Percentiles rank a stretch among this genome's conserved stretches.
phyloP scores from a whole-genome alignment of 345 rosid genomes.

The Populus ilicifolia region DNA sequence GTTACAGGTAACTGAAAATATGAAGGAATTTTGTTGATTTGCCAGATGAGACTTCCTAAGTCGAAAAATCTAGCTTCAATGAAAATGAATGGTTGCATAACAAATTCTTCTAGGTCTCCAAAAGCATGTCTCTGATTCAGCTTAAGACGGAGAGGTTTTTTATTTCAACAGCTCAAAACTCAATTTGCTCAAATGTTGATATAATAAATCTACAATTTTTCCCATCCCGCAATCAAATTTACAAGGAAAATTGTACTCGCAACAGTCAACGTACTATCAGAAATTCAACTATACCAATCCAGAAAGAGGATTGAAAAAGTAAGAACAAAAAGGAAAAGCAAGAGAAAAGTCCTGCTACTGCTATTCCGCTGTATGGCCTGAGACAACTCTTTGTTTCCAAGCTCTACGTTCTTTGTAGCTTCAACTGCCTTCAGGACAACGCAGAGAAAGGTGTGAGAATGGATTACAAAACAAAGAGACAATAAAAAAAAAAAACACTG shows the following conservation, averaged over 20 bases:
- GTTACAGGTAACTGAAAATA: constrained; percentile 63
- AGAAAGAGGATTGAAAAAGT: constrained; percentile 86
- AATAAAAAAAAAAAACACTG: background rate
- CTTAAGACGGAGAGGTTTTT: background rate
- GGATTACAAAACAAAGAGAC: background rate
- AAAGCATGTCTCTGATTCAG: background rate
- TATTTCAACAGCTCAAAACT: background rate
- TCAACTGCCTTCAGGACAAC: constrained; percentile 62
- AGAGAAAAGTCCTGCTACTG: constrained; percentile 87
- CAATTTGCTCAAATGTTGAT: background rate
- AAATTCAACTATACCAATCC: constrained; percentile 76
- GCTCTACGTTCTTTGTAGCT: constrained; percentile 83
- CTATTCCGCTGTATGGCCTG: constrained; percentile 75
- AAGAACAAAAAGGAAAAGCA: constrained; percentile 76
- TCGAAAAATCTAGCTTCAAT: background rate
- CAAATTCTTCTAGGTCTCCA: background rate
- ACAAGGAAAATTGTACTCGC: background rate
- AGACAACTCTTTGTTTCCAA: constrained; percentile 80
- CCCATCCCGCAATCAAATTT: background rate
- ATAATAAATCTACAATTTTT: background rate
- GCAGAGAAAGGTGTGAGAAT: background rate
- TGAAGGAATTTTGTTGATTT: constrained; percentile 27
- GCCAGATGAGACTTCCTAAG: background rate
- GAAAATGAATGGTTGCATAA: background rate
- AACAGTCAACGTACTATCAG: background rate